Evolutionary conservation across 2,329 filamentous ascomycete genomes (phyloP).

Genomic region (Alternaria tenuissima): DNA sequence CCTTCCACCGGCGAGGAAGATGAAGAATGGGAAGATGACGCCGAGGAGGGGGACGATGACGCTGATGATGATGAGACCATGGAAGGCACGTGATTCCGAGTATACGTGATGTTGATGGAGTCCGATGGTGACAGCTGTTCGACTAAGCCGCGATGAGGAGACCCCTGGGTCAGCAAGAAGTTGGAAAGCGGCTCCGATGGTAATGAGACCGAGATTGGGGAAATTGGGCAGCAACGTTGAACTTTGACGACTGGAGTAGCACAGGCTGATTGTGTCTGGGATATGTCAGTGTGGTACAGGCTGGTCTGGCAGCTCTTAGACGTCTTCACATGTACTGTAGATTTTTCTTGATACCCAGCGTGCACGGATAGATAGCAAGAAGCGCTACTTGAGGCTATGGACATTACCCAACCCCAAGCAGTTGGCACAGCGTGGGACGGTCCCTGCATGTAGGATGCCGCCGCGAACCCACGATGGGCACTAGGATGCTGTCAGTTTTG

Average conservation of each 20-base stretch:
- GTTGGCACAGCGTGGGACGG: constrained; percentile 9
- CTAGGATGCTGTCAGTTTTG: constrained; percentile 10
- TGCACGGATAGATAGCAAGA: constrained; percentile 1
- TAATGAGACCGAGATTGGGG: background rate
- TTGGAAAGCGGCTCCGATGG: background rate
- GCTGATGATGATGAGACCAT: constrained; percentile 43
- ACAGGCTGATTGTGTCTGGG: background rate
- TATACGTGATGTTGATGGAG: background rate
- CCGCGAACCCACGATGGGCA: constrained; percentile 5
- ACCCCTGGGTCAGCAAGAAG: background rate
- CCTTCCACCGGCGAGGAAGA: constrained; percentile 53
- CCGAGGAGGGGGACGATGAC: constrained; percentile 43
- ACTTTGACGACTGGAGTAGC: background rate
- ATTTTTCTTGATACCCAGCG: constrained; percentile 8
- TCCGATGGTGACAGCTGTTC: background rate
- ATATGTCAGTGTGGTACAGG: constrained; percentile 2
- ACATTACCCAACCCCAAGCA: background rate
- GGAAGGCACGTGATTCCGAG: constrained; percentile 46
- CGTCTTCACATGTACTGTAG: background rate
- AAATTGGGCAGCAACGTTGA: background rate
- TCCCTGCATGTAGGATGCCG: constrained; percentile 19
- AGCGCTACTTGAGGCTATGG: background rate
- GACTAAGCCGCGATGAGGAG: background rate
- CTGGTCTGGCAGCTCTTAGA: background rate
- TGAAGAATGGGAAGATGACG: constrained; percentile 53